Percentiles rank a stretch among this genome's conserved stretches.
Evolutionary conservation across 371 early-diverging fungal species (phyloP).

Genomic region (Saksenaea oblongispora): DNA sequence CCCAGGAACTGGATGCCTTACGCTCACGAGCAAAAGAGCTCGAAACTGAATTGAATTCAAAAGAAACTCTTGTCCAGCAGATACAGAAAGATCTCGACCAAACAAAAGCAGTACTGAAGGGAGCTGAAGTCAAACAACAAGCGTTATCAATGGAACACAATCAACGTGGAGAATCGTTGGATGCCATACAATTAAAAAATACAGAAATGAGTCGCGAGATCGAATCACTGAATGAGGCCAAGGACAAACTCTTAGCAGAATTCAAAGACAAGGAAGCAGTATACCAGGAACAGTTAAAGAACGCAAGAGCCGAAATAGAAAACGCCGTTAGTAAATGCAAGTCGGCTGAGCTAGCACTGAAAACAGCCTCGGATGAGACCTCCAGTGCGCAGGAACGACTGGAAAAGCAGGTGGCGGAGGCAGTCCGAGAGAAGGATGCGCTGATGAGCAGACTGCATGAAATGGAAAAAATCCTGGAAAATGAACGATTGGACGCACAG

Average conservation of each 20-base stretch:
- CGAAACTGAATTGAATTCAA: neutral
- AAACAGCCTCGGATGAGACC: conserved; percentile 1
- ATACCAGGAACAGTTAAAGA: conserved; percentile 1
- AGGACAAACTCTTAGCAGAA: neutral
- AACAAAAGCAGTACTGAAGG: neutral
- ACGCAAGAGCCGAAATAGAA: neutral
- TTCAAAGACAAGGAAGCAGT: neutral
- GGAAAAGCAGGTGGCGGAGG: conserved; percentile 12
- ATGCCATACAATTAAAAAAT: neutral
- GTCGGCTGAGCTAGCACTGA: neutral
- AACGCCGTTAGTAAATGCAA: neutral
- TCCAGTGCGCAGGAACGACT: conserved; percentile 7
- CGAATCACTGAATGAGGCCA: neutral
- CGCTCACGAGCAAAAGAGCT: neutral
- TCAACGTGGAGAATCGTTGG: neutral
- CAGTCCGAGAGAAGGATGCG: conserved; percentile 18
- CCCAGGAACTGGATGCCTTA: neutral
- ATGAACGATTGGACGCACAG: neutral
- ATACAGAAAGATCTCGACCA: neutral
- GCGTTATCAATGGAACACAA: neutral
- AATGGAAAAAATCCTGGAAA: neutral
- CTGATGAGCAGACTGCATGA: neutral
- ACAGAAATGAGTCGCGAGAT: neutral
- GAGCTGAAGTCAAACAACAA: neutral
- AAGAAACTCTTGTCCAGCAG: neutral